phyloP scores from a whole-genome alignment of 177 flowering plant genomes.

The Vitis hybrid region DNA sequence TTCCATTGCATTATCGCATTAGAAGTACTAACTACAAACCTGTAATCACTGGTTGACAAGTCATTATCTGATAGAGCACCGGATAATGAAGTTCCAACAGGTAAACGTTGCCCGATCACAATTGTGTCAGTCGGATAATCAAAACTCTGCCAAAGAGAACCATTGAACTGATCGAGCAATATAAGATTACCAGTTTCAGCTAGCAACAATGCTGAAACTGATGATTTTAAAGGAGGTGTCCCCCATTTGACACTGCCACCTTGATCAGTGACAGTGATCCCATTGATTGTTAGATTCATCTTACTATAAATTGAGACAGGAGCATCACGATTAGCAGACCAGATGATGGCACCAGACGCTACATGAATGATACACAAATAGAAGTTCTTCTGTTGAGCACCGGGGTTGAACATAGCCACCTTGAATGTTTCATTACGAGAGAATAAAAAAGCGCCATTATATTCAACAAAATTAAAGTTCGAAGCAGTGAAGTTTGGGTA shows the following conservation, averaged over 20 bases:
- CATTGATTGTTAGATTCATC: slow-evolving; percentile 42
- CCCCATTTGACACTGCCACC: slow-evolving; percentile 50
- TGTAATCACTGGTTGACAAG: slow-evolving; percentile 51
- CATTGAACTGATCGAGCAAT: slow-evolving; percentile 52
- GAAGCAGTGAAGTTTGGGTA: slow-evolving; percentile 73
- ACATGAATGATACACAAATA: slow-evolving; percentile 66
- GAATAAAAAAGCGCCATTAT: slow-evolving; percentile 54
- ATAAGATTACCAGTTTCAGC: slow-evolving; percentile 66
- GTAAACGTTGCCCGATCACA: slow-evolving; percentile 57
- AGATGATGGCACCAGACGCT: slow-evolving; percentile 48
- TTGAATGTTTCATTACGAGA: slow-evolving; percentile 61
- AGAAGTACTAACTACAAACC: slow-evolving; percentile 29
- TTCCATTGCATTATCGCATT: slow-evolving; percentile 64
- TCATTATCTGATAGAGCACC: slow-evolving; percentile 38
- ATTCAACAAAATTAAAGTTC: slow-evolving; percentile 42
- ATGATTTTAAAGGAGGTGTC: slow-evolving; percentile 40
- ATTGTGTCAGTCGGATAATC: slow-evolving; percentile 64
- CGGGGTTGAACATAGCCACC: slow-evolving; percentile 60
- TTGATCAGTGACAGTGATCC: slow-evolving; percentile 38
- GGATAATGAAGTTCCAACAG: slow-evolving; percentile 28
- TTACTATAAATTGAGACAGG: slow-evolving; percentile 51
- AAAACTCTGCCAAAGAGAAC: slow-evolving; percentile 71
- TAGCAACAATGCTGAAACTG: slow-evolving; percentile 40
- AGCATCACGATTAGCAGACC: slow-evolving; percentile 75
- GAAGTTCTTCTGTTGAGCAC: slow-evolving; percentile 28